Conservation (phyloP, 75 land plant species). For the Isoetes taiwanensis region DNA sequence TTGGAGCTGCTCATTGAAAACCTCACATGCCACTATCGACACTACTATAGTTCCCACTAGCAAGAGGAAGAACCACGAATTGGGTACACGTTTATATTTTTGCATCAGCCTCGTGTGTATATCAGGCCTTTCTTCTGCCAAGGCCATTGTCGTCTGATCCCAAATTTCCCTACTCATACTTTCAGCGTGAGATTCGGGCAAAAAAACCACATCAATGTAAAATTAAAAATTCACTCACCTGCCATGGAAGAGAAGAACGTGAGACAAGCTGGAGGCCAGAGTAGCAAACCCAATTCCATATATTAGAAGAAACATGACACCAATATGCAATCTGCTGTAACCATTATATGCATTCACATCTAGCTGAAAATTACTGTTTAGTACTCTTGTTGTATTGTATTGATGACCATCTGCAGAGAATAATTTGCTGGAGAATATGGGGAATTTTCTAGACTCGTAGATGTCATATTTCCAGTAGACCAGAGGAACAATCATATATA, state of each 20-base stretch:
- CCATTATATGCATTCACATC: slow-evolving; percentile 28
- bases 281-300: slow-evolving; percentile 66
- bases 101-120: slow-evolving; percentile 69
- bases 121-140: slow-evolving; percentile 44
- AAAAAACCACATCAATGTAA: not conserved
- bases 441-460: slow-evolving; percentile 48
- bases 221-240: slow-evolving; percentile 15
- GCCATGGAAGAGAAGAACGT: slow-evolving; percentile 56
- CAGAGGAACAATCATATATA: slow-evolving; percentile 45
- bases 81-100: slow-evolving; percentile 29
- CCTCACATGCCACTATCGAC: slow-evolving; percentile 7
- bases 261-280: slow-evolving; percentile 51
- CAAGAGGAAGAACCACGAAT: slow-evolving; percentile 30
- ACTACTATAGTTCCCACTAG: not conserved
- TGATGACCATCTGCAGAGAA: slow-evolving; percentile 29
- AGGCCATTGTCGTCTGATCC: too few species aligned
- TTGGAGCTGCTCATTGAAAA: slow-evolving; percentile 32
- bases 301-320: slow-evolving; percentile 51
- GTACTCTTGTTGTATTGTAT: slow-evolving; percentile 43
- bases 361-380: slow-evolving; percentile 51
- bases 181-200: too few species aligned
- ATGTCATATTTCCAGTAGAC: slow-evolving; percentile 16
- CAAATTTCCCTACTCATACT: too few species aligned
- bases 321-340: slow-evolving; percentile 41
- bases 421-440: slow-evolving; percentile 40